These are phyloP conservation scores for Aegilops speltoides DNA, from an alignment of 176 grass and related monocot genomes.

Conservation along the genomic window DNA sequence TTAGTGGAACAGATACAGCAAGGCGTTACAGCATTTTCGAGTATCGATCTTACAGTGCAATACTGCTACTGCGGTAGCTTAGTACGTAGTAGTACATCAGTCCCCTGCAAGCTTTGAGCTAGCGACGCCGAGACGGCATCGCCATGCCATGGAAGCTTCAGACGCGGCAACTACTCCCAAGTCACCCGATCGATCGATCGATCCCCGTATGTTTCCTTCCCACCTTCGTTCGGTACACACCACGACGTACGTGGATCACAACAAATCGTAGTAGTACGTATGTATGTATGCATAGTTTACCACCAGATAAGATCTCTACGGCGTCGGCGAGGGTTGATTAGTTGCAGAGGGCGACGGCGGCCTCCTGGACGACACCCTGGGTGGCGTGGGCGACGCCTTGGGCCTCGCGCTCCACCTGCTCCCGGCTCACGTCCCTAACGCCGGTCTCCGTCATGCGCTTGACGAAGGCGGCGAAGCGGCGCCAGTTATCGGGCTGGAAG, in stretches of 20 bases:
- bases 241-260: too few species aligned
- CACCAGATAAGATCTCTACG: too few species aligned
- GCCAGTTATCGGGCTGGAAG: conserved; percentile 59
- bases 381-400: conserved; percentile 47
- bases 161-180: too few species aligned
- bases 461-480: conserved; percentile 59
- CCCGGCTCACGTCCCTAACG: conserved; percentile 24
- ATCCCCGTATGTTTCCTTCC: not conserved
- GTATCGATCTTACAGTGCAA: not conserved
- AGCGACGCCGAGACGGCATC: too few species aligned
- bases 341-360: conserved; percentile 47
- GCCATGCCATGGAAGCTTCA: too few species aligned
- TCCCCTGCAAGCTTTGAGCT: not conserved
- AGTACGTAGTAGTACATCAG: not conserved
- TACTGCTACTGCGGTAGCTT: not conserved
- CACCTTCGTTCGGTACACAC: not conserved
- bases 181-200: not conserved
- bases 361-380: conserved; percentile 41
- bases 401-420: conserved; percentile 46
- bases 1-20: not conserved
- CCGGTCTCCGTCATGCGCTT: conserved; percentile 51
- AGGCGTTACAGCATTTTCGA: not conserved
- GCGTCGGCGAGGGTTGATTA: not conserved
- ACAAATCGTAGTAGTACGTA: not conserved
- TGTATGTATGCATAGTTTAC: not conserved